phyloP scores from a whole-genome alignment of 768 basidiomycete species.

The Cyclocybe aegerita region DNA sequence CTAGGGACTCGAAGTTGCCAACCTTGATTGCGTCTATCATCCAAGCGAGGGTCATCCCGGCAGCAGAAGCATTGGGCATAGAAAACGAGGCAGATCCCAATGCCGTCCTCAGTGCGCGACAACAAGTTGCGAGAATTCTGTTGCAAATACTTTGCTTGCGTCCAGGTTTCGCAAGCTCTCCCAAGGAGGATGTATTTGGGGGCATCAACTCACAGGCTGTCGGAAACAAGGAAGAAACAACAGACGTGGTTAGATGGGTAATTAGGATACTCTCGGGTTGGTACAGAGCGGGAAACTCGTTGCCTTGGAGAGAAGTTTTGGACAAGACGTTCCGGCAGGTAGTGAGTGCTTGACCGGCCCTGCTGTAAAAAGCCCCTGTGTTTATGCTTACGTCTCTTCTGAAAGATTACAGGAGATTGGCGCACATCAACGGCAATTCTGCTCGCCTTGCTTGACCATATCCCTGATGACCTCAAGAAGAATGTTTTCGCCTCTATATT shows the following conservation, averaged over 20 bases:
- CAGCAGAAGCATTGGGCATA: constrained; percentile 38
- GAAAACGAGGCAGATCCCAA: constrained; percentile 12
- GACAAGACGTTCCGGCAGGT: constrained; percentile 19
- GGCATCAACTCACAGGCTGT: neutral
- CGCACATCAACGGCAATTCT: constrained; percentile 36
- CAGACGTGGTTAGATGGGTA: constrained; percentile 18
- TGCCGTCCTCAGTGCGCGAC: constrained; percentile 31
- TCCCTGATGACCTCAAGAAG: constrained; percentile 49
- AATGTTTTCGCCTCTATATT: constrained; percentile 37
- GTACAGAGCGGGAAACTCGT: constrained; percentile 13
- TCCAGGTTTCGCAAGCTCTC: constrained; percentile 7
- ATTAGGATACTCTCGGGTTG: constrained; percentile 15
- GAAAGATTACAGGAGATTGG: constrained; percentile 40
- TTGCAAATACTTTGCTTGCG: constrained; percentile 33
- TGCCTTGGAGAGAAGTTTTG: constrained; percentile 21
- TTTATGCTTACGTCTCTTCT: neutral
- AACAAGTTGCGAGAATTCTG: constrained; percentile 39
- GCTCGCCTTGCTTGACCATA: constrained; percentile 37
- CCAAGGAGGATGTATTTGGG: constrained; percentile 21
- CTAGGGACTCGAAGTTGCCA: constrained; percentile 16
- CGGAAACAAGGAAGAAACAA: constrained; percentile 2
- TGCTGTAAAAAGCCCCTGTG: neutral
- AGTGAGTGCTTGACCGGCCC: constrained; percentile 18
- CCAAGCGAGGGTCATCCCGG: constrained; percentile 48
- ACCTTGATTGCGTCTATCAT: constrained; percentile 35